These are phyloP conservation scores for Apocynum venetum DNA, from an alignment of 257 asterid genomes.

Conservation along the genomic window DNA sequence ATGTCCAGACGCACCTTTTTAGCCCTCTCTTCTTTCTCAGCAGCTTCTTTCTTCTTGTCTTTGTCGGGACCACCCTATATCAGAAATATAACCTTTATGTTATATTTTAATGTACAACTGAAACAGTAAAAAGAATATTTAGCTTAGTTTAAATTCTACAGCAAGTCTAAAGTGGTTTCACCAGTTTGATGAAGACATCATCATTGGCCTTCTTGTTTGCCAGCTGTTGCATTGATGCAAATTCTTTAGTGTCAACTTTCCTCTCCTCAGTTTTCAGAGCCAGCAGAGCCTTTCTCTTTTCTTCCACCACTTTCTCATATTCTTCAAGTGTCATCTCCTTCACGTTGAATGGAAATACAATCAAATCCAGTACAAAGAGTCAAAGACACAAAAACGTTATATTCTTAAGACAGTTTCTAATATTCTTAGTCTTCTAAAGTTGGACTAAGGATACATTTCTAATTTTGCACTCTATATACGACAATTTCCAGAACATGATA, in stretches of 20 bases:
- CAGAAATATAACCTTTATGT: background rate
- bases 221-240: slow-evolving; percentile 76
- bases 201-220: slow-evolving; percentile 67
- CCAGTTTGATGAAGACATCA: slow-evolving; percentile 80
- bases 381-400: background rate
- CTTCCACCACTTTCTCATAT: slow-evolving; percentile 77
- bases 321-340: slow-evolving; percentile 98
- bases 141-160: background rate
- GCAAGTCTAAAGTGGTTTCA: slow-evolving; percentile 19
- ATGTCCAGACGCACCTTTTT: slow-evolving; percentile 49
- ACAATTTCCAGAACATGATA: background rate
- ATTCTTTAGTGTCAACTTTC: slow-evolving; percentile 75
- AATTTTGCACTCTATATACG: background rate
- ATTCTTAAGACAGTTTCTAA: background rate
- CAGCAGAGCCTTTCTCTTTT: slow-evolving; percentile 71
- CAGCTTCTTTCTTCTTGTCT: slow-evolving; percentile 68
- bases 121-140: background rate
- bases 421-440: background rate
- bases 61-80: slow-evolving; percentile 68
- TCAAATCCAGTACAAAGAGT: background rate
- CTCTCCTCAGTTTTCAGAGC: slow-evolving; percentile 70
- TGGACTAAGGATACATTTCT: background rate
- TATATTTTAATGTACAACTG: no score
- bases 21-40: slow-evolving; percentile 80
- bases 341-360: slow-evolving; percentile 3